Percentiles rank a stretch among this genome's conserved stretches.
Conservation (phyloP, 768 basidiomycete genomes). For the Harrya chromipes region DNA sequence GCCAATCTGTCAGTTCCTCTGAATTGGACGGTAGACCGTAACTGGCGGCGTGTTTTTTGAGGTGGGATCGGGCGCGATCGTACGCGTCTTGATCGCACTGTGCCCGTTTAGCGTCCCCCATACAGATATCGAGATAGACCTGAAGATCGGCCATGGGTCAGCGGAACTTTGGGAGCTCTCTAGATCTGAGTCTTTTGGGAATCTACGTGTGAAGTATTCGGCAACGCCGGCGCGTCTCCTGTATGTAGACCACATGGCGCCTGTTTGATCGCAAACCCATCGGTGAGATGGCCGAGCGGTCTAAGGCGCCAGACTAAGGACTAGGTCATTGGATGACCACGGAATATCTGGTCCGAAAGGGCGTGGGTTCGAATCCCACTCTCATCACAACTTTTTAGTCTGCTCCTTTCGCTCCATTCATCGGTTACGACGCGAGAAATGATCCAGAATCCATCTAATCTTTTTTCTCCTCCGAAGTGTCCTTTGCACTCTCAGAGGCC, state of each 20-base stretch:
- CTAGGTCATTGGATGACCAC: slow-evolving; percentile 29
- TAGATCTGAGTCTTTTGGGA: too few species aligned
- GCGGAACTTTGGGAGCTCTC: too few species aligned
- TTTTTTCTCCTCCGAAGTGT: too few species aligned
- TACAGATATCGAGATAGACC: slow-evolving; percentile 41
- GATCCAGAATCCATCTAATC: too few species aligned
- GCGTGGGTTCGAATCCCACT: slow-evolving; percentile 44
- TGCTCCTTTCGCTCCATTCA: neutral
- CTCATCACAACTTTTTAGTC: slow-evolving; percentile 21
- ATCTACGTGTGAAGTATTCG: too few species aligned
- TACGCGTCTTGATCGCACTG: slow-evolving; percentile 28
- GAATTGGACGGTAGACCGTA: slow-evolving; percentile 42
- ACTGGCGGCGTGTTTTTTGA: slow-evolving; percentile 37
- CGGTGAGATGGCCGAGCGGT: slow-evolving; percentile 56
- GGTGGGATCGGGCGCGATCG: slow-evolving; percentile 30
- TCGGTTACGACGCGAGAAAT: too few species aligned
- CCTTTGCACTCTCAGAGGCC: too few species aligned
- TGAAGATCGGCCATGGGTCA: slow-evolving; percentile 7
- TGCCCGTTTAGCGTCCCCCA: slow-evolving; percentile 35
- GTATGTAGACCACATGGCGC: too few species aligned
- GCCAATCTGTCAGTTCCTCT: slow-evolving; percentile 40
- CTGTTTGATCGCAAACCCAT: slow-evolving; percentile 2
- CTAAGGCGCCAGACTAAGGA: slow-evolving; percentile 63
- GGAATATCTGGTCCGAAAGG: slow-evolving; percentile 37
- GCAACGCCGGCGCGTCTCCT: too few species aligned